phyloP scores from a whole-genome alignment of 306 rosid species.

The Senna siamea region DNA sequence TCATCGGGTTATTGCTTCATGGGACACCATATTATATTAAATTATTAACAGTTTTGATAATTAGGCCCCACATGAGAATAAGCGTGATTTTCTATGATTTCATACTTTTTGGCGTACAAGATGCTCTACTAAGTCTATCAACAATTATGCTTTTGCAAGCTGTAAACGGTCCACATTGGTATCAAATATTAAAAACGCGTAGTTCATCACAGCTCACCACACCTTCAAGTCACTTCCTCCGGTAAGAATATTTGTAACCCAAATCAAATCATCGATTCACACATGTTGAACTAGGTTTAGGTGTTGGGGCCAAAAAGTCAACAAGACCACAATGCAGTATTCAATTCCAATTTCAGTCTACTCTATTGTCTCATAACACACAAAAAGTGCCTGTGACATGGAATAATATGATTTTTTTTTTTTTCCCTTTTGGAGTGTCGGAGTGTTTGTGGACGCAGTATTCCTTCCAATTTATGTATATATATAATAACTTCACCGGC shows the following conservation, averaged over 20 bases:
- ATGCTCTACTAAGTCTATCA: slow-evolving; percentile 7
- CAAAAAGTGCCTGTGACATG: too few species aligned
- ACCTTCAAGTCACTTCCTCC: not conserved
- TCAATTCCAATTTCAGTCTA: not conserved
- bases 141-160: slow-evolving; percentile 42
- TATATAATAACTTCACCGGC: too few species aligned
- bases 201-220: slow-evolving; percentile 31
- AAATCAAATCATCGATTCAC: not conserved
- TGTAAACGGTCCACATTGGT: slow-evolving; percentile 40
- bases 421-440: too few species aligned
- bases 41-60: not conserved
- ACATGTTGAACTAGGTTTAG: not conserved
- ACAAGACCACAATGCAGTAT: not conserved
- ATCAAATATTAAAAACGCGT: slow-evolving; percentile 32
- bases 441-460: too few species aligned
- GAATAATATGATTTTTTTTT: too few species aligned
- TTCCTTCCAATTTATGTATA: too few species aligned
- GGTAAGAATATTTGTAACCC: not conserved
- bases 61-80: not conserved
- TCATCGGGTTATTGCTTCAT: too few species aligned
- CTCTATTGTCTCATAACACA: not conserved
- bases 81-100: not conserved
- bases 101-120: slow-evolving; percentile 8
- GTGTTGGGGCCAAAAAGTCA: slow-evolving; percentile 12
- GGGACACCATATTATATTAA: too few species aligned